These are phyloP conservation scores for Populus simonii DNA, from an alignment of 345 rosid genomes.

Conservation along the genomic window DNA sequence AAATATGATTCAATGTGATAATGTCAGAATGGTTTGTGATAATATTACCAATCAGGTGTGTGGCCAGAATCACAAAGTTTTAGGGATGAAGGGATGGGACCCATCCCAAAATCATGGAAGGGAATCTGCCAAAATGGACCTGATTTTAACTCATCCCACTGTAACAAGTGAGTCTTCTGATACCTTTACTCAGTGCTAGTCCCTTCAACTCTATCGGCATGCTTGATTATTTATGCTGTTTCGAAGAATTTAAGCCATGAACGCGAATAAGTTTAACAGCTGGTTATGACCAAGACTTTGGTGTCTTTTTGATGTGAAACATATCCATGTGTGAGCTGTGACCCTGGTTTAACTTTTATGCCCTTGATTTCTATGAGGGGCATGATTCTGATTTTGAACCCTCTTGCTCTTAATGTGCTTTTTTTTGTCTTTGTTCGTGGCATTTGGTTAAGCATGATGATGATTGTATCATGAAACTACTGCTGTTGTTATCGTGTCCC, in stretches of 20 bases:
- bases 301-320: neutral
- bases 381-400: neutral
- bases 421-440: no score
- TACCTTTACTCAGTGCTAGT: neutral
- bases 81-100: slow-evolving; percentile 70
- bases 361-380: neutral
- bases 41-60: slow-evolving; percentile 44
- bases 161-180: slow-evolving; percentile 52
- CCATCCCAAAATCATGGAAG: slow-evolving; percentile 81
- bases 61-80: slow-evolving; percentile 95
- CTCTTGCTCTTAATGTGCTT: neutral
- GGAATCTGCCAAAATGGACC: slow-evolving; percentile 78
- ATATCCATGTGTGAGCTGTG: no score
- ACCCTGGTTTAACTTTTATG: neutral
- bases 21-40: neutral
- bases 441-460: neutral
- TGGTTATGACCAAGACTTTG: neutral
- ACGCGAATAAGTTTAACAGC: no score
- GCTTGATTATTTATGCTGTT: no score
- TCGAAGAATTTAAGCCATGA: no score
- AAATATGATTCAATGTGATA: slow-evolving; percentile 3
- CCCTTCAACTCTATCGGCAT: no score
- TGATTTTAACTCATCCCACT: slow-evolving; percentile 63
- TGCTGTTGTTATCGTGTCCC: neutral
- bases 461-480: neutral